phyloP scores from a whole-genome alignment of 2,329 filamentous ascomycete species.

The Ophidiomyces ophidiicola region DNA sequence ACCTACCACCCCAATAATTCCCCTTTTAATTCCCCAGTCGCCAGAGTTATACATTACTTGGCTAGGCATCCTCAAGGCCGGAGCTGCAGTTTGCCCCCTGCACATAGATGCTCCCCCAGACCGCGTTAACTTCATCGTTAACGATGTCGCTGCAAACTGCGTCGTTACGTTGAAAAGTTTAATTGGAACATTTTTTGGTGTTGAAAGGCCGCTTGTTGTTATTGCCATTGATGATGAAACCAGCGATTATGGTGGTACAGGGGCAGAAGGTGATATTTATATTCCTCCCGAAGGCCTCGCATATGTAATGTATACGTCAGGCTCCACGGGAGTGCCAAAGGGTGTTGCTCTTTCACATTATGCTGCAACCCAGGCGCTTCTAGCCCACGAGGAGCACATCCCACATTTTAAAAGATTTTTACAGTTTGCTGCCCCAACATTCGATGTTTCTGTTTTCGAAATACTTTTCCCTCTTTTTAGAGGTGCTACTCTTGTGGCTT shows the following conservation, averaged over 20 bases:
- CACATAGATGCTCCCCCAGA: slow-evolving; percentile 66
- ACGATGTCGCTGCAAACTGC: slow-evolving; percentile 60
- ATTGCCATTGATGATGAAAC: slow-evolving; percentile 32
- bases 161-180: slow-evolving; percentile 47
- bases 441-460: slow-evolving; percentile 90
- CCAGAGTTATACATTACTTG: slow-evolving; percentile 65
- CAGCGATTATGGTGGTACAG: slow-evolving; percentile 1
- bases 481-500: slow-evolving; percentile 60
- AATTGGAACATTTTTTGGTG: slow-evolving; percentile 16
- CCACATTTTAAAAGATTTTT: slow-evolving; percentile 68
- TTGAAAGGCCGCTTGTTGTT: slow-evolving; percentile 18
- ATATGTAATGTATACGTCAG: slow-evolving; percentile 90
- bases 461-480: slow-evolving; percentile 78
- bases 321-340: slow-evolving; percentile 79
- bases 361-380: slow-evolving; percentile 66
- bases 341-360: slow-evolving; percentile 71
- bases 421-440: slow-evolving; percentile 84
- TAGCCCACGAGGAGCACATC: slow-evolving; percentile 69
- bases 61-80: slow-evolving; percentile 65
- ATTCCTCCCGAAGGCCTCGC: slow-evolving; percentile 40
- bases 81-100: slow-evolving; percentile 75
- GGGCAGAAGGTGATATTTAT: neutral
- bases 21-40: slow-evolving; percentile 65
- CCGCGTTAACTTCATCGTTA: slow-evolving; percentile 63
- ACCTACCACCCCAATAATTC: slow-evolving; percentile 43